Conservation (phyloP, 2,329 filamentous ascomycete genomes). For the Penicillium sp. region DNA sequence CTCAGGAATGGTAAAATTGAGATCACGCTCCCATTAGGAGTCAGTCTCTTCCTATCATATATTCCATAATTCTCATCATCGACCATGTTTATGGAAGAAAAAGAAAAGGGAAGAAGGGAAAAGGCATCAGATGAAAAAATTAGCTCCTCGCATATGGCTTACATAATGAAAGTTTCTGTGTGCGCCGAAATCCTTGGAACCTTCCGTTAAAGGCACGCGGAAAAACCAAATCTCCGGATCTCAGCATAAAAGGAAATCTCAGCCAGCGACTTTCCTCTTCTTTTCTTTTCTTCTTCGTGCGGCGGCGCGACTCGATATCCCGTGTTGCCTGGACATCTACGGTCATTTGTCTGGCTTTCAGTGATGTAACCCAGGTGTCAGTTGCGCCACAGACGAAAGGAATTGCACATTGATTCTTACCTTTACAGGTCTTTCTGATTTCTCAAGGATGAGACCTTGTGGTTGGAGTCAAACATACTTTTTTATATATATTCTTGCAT, state of each 20-base stretch:
- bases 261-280: constrained; percentile 32
- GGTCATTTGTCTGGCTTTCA: constrained; percentile 29
- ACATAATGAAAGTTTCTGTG: constrained; percentile 13
- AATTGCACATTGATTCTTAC: constrained; percentile 70
- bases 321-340: constrained; percentile 74
- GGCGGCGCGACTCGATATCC: constrained; percentile 72
- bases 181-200: not conserved
- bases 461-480: constrained; percentile 56
- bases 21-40: constrained; percentile 40
- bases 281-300: constrained; percentile 68
- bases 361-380: constrained; percentile 66
- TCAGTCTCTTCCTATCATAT: constrained; percentile 52
- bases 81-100: constrained; percentile 31
- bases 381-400: constrained; percentile 72
- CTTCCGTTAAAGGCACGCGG: not conserved
- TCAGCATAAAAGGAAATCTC: constrained; percentile 20
- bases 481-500: constrained; percentile 2
- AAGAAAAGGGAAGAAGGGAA: constrained; percentile 12
- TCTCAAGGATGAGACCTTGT: constrained; percentile 45
- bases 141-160: constrained; percentile 11
- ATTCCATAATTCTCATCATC: constrained; percentile 45
- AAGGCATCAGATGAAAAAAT: constrained; percentile 6
- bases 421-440: constrained; percentile 49
- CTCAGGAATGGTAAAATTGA: constrained; percentile 43
- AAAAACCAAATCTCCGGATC: constrained; percentile 14